Evolutionary conservation across 257 asterid genomes (phyloP), one percentile per base, ranked within the genome.

Genomic region (Przewalskia tangutica): DNA sequence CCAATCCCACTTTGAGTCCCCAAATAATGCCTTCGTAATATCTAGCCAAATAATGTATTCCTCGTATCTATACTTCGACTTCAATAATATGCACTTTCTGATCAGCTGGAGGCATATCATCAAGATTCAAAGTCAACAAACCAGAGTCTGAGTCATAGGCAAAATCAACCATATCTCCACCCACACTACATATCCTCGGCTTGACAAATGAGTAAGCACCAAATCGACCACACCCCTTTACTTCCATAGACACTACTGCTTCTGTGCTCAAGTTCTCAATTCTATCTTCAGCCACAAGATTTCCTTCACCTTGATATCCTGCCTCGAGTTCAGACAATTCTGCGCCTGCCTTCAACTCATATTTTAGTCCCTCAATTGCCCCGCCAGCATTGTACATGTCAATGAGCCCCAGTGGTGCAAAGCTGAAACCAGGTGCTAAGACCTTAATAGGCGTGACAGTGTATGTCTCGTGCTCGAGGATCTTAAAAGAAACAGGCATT

Each of bases 301-400:
- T 77, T 32, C 77, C 84, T 86, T 85, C 84, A 7, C 82, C 84
- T 83, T 73, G 55, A 23, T 56, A 83, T 80, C 77, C 89, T 13
- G 10, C 53, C 46, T 65, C 91, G 1, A 87, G 13, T 4, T 89
- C 91, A 1, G 81, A 81, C 23, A 79, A 81, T 8, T 81, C 68
- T 18, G 91, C 86, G 20, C 87, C 90, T 7, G 84, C 77, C 64
- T 86, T 89, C 38, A 65, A 82, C 13, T 88, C 88, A 10, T 93
- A 93, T 38, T 84, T 81, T 36, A 92, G 89, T 83, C 87, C 93
- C 73, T 93, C 91, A 3, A 95, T 80, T 0, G 98, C 97, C 58
- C 97, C 97, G 34, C 97, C 95, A 0, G 90, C 90, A 66, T 95
- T 95, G 89, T 85, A 93, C 98, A 95, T 93, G 86, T 91, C 87